Base-by-base conservation (phyloP, 2,329 filamentous ascomycete species). In the Phialemoniopsis sp. region DNA sequence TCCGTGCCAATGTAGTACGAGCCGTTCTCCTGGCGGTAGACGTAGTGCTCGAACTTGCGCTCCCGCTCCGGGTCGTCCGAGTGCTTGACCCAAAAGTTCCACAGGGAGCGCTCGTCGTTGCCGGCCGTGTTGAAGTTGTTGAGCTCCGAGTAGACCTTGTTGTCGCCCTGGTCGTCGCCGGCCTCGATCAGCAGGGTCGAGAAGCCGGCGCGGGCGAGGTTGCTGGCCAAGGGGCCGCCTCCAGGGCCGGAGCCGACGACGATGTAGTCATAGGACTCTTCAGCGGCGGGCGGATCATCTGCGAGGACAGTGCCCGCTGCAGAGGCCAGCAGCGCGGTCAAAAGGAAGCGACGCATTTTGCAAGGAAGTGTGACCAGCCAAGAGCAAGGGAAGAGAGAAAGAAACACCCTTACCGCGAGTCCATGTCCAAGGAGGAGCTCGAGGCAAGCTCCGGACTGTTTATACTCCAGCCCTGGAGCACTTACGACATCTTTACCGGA, bases 171-270 rank as follows among this genome's bases (percentile, higher is more conserved):
- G 46, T 77, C 72, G 44, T 72, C 68, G 41, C 71, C 72, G 26
- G 71, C 72, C 48, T 76, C 72, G 26, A 76, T 63, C 6, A 76
- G 62, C 19, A 76, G 63, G 8, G 70, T 70, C 45, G 64, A 70
- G 55, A 68, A 64, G 36, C 72, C 72, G 17, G 67, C 69, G 26
- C 68, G 59, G 7, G 72, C 72, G 34, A 76, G 63, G 37, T 71
- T 60, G 35, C 66, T 64, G 26, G 72, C 68, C 10, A 74, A 50
- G 21, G 71, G 69, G 21, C 63, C 68, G 38, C 71, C 71, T 28
- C 71, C 71, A 13, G 70, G 59, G 13, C 71, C 71, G 17, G 68
- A 72, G 9, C 72, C 72, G 19, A 76, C 68, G n/a, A 76, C 61
- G 42, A 52, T 36, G 41, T 52, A 39, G 40, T 69, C 46, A 59